phyloP scores from a whole-genome alignment of 75 land plant species.

The Cunninghamia lanceolata region DNA sequence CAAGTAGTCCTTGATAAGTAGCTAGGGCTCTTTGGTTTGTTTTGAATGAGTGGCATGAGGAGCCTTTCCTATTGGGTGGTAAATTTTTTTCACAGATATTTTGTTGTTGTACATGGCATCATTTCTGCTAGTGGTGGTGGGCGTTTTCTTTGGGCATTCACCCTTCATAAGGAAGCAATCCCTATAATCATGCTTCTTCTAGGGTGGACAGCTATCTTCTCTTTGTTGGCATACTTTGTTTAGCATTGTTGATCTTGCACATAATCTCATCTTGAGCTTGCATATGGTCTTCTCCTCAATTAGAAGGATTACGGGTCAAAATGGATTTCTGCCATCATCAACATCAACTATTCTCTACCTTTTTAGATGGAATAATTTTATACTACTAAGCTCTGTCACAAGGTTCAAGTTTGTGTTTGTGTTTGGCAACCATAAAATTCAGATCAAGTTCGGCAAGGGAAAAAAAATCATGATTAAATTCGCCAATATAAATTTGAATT shows the following conservation, averaged over 20 bases:
- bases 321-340: constrained; percentile 24
- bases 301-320: constrained; percentile 9
- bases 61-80: constrained; percentile 29
- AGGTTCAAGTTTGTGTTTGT: no score
- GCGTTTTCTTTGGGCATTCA: constrained; percentile 24
- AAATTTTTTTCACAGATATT: constrained; percentile 22
- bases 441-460: no score
- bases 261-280: constrained; percentile 24
- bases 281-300: constrained; percentile 18
- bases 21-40: constrained; percentile 22
- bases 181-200: background rate
- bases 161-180: constrained; percentile 24
- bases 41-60: constrained; percentile 27
- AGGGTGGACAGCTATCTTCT: constrained; percentile 13
- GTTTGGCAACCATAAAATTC: no score
- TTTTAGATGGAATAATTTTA: constrained; percentile 19
- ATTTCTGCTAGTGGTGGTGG: constrained; percentile 17
- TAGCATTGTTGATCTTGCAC: no score
- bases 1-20: constrained; percentile 33
- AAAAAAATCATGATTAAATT: no score
- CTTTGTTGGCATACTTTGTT: constrained; percentile 17
- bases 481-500: no score
- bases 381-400: constrained; percentile 19
- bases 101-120: constrained; percentile 12
- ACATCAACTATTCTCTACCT: constrained; percentile 16